Evolutionary conservation across 2,329 filamentous ascomycete species (phyloP).

Genomic region (Alternaria sp.): DNA sequence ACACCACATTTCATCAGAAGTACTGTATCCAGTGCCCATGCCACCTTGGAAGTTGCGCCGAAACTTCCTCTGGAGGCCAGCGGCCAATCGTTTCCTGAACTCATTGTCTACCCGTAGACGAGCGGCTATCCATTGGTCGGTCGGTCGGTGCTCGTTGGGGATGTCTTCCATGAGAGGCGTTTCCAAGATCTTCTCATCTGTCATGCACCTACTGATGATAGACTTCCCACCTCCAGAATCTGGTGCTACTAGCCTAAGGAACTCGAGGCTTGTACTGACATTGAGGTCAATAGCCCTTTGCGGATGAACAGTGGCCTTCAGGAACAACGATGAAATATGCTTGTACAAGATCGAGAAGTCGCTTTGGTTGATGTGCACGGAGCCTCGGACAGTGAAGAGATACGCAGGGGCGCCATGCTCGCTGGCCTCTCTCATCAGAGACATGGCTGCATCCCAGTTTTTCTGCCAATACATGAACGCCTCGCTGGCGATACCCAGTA

Average conservation of each 20-base stretch:
- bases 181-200: constrained; percentile 63
- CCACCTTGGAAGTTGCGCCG: constrained; percentile 49
- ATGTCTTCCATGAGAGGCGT: constrained; percentile 58
- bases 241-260: constrained; percentile 63
- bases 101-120: constrained; percentile 68
- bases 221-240: constrained; percentile 48
- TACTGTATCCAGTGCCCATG: constrained; percentile 45
- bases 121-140: constrained; percentile 67
- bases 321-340: constrained; percentile 64
- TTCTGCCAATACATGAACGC: constrained; percentile 75
- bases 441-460: constrained; percentile 68
- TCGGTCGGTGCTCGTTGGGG: constrained; percentile 63
- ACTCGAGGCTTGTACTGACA: constrained; percentile 68
- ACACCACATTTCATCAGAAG: constrained; percentile 64
- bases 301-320: constrained; percentile 72
- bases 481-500: constrained; percentile 72
- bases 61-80: constrained; percentile 53
- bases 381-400: constrained; percentile 63
- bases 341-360: constrained; percentile 73
- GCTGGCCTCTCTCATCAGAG: constrained; percentile 65
- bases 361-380: constrained; percentile 71
- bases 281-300: constrained; percentile 70
- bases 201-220: constrained; percentile 61
- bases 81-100: constrained; percentile 60
- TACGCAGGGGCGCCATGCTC: constrained; percentile 58